These are phyloP conservation scores for Neurospora sp. DNA, from an alignment of 2,329 filamentous ascomycete genomes.

Conservation along the genomic window DNA sequence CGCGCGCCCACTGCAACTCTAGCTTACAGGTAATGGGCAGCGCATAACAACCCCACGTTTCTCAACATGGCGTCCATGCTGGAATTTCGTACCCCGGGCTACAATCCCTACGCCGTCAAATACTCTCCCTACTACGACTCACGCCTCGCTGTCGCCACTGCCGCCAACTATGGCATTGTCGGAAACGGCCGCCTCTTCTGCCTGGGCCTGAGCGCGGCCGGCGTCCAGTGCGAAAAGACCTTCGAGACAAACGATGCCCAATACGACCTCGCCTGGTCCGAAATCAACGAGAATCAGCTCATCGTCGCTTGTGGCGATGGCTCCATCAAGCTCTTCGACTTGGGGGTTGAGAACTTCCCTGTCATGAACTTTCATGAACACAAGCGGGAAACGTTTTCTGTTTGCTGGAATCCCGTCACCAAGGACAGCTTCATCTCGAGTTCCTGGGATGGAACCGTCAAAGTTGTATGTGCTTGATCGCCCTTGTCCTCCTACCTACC, in stretches of 20 bases:
- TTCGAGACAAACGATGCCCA: slow-evolving; percentile 97
- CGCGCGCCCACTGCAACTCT: neutral
- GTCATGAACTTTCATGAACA: slow-evolving; percentile 91
- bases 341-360: slow-evolving; percentile 71
- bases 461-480: slow-evolving; percentile 49
- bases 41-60: neutral
- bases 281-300: slow-evolving; percentile 91
- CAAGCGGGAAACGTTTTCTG: slow-evolving; percentile 83
- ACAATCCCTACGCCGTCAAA: slow-evolving; percentile 93
- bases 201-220: slow-evolving; percentile 70
- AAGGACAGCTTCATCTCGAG: slow-evolving; percentile 87
- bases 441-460: slow-evolving; percentile 94
- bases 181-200: slow-evolving; percentile 89
- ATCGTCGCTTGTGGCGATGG: slow-evolving; percentile 86
- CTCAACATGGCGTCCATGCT: slow-evolving; percentile 56
- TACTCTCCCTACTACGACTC: slow-evolving; percentile 98
- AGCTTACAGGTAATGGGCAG: neutral
- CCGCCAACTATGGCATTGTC: slow-evolving; percentile 95
- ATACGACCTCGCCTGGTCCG: slow-evolving; percentile 91
- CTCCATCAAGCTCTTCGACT: slow-evolving; percentile 88
- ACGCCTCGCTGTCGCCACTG: slow-evolving; percentile 77
- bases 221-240: slow-evolving; percentile 78
- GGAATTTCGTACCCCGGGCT: slow-evolving; percentile 87
- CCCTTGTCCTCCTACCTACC: neutral
- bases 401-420: slow-evolving; percentile 82